Base-by-base conservation (phyloP, 179 eudicot species). In the Carnegiea gigantea region DNA sequence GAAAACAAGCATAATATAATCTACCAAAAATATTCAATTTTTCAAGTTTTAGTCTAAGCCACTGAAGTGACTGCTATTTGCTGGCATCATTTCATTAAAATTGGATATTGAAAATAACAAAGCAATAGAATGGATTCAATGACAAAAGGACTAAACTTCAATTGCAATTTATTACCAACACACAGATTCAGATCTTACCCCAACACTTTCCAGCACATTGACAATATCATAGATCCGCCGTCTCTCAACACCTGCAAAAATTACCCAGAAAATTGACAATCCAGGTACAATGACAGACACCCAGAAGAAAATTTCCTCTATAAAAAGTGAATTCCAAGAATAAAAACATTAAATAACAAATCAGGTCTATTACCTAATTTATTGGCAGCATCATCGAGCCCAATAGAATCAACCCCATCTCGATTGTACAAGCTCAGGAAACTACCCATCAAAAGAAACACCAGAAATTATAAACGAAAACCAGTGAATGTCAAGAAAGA, bases 151-250 rank as follows among this genome's bases (percentile, higher is more conserved):
- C 30, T 23, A 38, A 44, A 38, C 9, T 11, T 28, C 36, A 23
- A 24, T 40, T 11, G 12, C 36, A 18, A 33, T 7, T 49, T 26
- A 26, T 2, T 28, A 13, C 18, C 18, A 73, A 57, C 60, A 6
- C 15, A 4, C 4, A 78, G n/a, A 26, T 43, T 20, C 24, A 82
- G 80, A 88, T 86, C 93, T 89, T 87, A 95, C 99, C 80, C 98
- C 98, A 85, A 95, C 90, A 76, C 98, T 97, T 80, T 97, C 99
- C 48, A 97, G 82, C 17, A 97, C 98, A 84, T 97, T 97, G 67
- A 97, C 99, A 12, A 97, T 97, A 70, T 97, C 99, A 70, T 97
- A 97, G 89, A 97, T 97, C 93, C 99, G 92, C 72, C 99, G 89
- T 87, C 98, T 92, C 87, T 97, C 98, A 77, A 97, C 99, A 48